Evolutionary conservation across 2,329 filamentous ascomycete species (phyloP), one percentile per base, ranked within the genome.

Genomic region (Thelonectria rubi): DNA sequence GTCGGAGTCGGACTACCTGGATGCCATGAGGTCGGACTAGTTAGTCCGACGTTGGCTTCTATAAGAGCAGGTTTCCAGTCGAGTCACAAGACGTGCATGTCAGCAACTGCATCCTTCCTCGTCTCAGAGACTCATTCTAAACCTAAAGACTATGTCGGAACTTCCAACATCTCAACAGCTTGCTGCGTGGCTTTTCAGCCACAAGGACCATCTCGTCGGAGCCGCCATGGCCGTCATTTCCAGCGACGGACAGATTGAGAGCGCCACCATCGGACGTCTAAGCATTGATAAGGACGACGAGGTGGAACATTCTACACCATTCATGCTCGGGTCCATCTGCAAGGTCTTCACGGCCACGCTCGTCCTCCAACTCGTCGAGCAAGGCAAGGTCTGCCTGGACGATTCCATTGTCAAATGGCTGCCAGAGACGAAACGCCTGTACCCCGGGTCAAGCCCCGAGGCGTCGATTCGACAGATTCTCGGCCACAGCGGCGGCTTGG

Each of bases 241-340:
- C 37, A 50, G 47, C 9, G 43, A 55, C n/a, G 43, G 53, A 40
- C 32, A 47, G 15, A 26, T 12, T 1, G 37, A 30, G 10, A 47
- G 53, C 17, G 53, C 53, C 17, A 14, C 21, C 8, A 48, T 55
- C 24, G 43, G 53, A 17, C 18, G 32, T 20, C 43, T 10, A 15
- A 24, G 21, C 32, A n/a, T 55, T 21, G 53, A 32, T 9, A 40
- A 10, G 14, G 32, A 30, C 5, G 10, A 12, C 14, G 11, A 2
- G 15, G 52, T 47, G 1, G n/a, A 26, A 6, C 11, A 3, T 7
- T 55, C 42, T 10, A 55, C 52, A 12, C 52, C 52, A 17, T 55
- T 55, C 15, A 55, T 55, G 52, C 52, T 55, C 17, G 52, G 52
- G 14, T 55, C 52, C n/a, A 46, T 55, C n/a, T 55, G 52, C 42